Evolutionary conservation across 2,329 filamentous ascomycete genomes (phyloP).

Genomic region (Xenosphaeropsis pyriputrescens): DNA sequence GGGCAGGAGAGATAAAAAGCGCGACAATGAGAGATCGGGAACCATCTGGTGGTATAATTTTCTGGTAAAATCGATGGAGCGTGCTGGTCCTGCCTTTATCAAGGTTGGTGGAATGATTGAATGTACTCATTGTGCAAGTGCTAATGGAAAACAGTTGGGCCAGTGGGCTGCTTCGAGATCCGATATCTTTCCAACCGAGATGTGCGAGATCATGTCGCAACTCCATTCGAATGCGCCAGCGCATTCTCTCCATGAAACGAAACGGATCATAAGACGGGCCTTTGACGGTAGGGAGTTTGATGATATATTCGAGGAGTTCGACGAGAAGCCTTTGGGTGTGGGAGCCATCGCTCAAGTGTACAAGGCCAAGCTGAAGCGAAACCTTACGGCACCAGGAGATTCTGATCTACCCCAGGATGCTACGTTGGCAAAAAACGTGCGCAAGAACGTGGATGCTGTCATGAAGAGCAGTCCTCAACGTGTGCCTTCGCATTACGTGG

Average conservation of each 20-base stretch:
- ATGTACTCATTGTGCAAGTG: conserved; percentile 1
- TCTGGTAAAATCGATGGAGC: conserved; percentile 78
- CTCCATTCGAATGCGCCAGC: conserved; percentile 90
- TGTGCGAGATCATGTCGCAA: conserved; percentile 88
- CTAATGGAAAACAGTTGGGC: conserved; percentile 45
- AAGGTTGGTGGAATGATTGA: conserved; percentile 42
- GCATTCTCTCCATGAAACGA: conserved; percentile 70
- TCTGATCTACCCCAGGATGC: conserved; percentile 33
- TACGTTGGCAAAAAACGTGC: conserved; percentile 53
- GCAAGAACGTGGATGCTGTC: conserved; percentile 70
- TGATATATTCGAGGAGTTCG: conserved; percentile 92
- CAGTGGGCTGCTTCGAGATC: conserved; percentile 97
- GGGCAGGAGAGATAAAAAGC: conserved; percentile 45
- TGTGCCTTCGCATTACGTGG: conserved; percentile 84
- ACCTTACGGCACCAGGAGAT: conserved; percentile 51
- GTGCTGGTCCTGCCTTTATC: conserved; percentile 89
- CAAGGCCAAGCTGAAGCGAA: conserved; percentile 78
- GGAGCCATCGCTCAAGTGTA: conserved; percentile 97
- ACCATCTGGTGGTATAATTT: conserved; percentile 93
- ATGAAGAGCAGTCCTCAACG: conserved; percentile 76
- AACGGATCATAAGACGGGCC: conserved; percentile 62
- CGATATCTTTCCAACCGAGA: conserved; percentile 86
- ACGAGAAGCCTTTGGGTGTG: conserved; percentile 78
- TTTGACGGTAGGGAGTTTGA: conserved; percentile 71
- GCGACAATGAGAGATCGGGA: conserved; percentile 63